Conservation (phyloP, 163 green algal species). For the Scenedesmus sp. region DNA sequence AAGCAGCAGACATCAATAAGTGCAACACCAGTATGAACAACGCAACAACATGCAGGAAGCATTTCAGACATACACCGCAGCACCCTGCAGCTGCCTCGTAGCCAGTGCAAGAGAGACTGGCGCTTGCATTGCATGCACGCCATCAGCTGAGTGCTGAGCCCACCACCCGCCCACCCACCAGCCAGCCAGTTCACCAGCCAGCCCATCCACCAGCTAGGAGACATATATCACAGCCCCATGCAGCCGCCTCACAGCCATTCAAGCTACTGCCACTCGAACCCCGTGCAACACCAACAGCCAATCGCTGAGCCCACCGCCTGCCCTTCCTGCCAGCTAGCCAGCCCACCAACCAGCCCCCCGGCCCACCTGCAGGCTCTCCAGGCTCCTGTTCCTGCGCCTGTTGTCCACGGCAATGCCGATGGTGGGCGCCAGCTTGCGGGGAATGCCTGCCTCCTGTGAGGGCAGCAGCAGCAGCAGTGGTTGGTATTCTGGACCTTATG, state of each 20-base stretch:
- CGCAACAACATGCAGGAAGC: not conserved
- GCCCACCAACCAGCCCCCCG: not conserved
- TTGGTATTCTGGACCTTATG: not conserved
- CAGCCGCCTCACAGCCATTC: not conserved
- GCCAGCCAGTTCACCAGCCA: too few relatives aligned
- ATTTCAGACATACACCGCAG: too few relatives aligned
- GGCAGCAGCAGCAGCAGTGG: not conserved
- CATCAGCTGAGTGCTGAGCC: too few relatives aligned
- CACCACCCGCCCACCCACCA: too few relatives aligned
- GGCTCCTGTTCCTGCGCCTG: conserved; percentile 93
- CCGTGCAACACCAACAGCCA: not conserved
- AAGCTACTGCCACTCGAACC: not conserved
- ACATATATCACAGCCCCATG: not conserved
- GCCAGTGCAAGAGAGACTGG: too few relatives aligned
- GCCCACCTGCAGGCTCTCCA: conserved; percentile 94
- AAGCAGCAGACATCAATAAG: not conserved
- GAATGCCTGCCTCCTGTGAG: conserved; percentile 93
- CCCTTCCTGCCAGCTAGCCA: not conserved
- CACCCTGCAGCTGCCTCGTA: too few relatives aligned
- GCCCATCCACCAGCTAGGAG: conserved; percentile 90
- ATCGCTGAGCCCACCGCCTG: not conserved
- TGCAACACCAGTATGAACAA: not conserved
- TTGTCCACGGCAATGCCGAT: conserved; percentile 99
- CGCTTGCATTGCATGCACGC: too few relatives aligned
- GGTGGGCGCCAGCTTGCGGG: conserved; percentile 90